A percentile compares a stretch with the other conserved stretches of the same genome.
These are phyloP conservation scores for Syncephalis plumigaleata DNA, from an alignment of 371 early-diverging fungal species.

Conservation along the genomic window DNA sequence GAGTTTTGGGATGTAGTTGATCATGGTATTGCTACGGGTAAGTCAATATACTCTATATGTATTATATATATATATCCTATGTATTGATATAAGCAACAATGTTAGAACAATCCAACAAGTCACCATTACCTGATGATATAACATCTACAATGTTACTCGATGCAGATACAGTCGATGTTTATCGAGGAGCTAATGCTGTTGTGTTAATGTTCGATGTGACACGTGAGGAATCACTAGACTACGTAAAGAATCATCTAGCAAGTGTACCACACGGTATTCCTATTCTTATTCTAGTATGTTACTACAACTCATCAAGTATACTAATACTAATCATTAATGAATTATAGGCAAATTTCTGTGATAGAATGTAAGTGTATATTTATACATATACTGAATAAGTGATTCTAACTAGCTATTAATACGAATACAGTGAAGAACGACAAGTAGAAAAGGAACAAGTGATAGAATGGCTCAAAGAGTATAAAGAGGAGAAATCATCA, in stretches of 20 bases:
- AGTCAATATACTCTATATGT: too few relatives aligned
- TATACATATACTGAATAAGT: neutral
- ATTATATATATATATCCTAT: conserved; percentile 2
- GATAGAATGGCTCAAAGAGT: conserved; percentile 7
- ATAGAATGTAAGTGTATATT: conserved; percentile 16
- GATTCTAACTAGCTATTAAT: neutral
- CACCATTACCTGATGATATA: neutral
- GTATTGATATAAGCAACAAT: conserved; percentile 5
- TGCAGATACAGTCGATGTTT: conserved; percentile 44
- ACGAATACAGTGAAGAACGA: neutral
- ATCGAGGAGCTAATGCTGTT: conserved; percentile 36
- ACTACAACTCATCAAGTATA: neutral
- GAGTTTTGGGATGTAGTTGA: conserved; percentile 56
- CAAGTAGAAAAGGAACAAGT: conserved; percentile 8
- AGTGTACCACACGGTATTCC: conserved; percentile 32
- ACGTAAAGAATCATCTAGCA: conserved; percentile 23
- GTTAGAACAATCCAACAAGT: conserved; percentile 6
- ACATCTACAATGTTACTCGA: conserved; percentile 16
- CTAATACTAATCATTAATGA: neutral
- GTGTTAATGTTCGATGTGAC: conserved; percentile 39
- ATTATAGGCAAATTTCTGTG: conserved; percentile 27
- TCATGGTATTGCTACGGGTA: conserved; percentile 17
- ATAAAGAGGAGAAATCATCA: conserved; percentile 2
- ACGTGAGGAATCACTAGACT: conserved; percentile 45
- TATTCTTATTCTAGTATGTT: conserved; percentile 30